Base-by-base conservation (phyloP, 495 filamentous ascomycete species). In the Penicillium soppii region DNA sequence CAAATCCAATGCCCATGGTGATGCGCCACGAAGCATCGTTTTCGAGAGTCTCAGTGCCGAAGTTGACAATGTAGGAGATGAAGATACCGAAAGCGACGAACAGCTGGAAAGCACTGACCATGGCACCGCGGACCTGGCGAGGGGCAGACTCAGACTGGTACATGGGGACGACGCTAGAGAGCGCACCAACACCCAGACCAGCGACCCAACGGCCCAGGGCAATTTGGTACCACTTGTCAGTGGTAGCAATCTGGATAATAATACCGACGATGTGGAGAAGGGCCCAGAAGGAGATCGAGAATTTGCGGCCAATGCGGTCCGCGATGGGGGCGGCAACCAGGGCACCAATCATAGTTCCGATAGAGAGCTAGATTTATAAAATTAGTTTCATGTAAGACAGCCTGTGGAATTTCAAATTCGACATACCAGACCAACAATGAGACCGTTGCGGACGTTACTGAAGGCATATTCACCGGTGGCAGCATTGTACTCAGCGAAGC, bases 61-160 rank as follows among this genome's bases (percentile, higher is more conserved):
- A 94, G 69, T 94, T 91, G 77, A 92, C 78, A 68, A 87, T 83
- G 68, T 90, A 83, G 53, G 89, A 87, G 38, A 84, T 80, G 72
- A 90, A 90, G 69, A 92, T 94, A 56, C 90, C 90, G 50, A 91
- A 77, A 23, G 90, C 90, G 66, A 94, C 88, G 72, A 94, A 91
- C 19, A 95, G 80, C 73, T 95, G 90, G 75, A 95, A 94, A 35
- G 80, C 79, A 43, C 81, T 82, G 53, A 89, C 78, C 52, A 88
- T 78, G 43, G 86, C 74, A 64, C 84, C 85, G 53, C 86, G 82
- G 52, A 90, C 77, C 58, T 84, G 80, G 12, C 70, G 69, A 17
- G 85, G 85, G 43, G 79, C 81, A 38, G 82, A 85, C 65, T 90
- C 86, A 42, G 76, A 79, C 71, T 87, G 84, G 69, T 87, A 90